Evolutionary conservation across 2,329 filamentous ascomycete species (phyloP).

Genomic region (Stachybotrys chlorohalonatus): DNA sequence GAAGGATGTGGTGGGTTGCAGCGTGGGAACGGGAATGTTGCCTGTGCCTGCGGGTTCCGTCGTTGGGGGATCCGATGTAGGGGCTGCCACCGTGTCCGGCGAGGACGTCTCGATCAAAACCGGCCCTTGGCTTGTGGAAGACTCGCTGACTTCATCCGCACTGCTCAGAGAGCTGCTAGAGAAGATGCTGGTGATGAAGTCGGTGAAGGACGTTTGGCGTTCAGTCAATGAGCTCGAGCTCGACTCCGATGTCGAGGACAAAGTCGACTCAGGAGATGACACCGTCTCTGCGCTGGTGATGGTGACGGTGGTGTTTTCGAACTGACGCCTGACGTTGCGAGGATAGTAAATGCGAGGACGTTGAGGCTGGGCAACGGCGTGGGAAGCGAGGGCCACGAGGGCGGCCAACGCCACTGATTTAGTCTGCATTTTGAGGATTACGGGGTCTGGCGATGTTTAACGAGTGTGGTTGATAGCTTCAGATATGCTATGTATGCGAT

Average conservation of each 20-base stretch:
- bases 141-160: constrained; percentile 1
- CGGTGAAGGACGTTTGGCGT: constrained; percentile 6
- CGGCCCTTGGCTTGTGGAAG: neutral
- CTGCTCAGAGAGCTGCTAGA: constrained; percentile 1
- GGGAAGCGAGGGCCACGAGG: constrained; percentile 38
- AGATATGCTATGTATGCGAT: constrained; percentile 3
- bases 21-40: constrained; percentile 1
- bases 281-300: constrained; percentile 16
- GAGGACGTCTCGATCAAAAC: constrained; percentile 6
- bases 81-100: neutral
- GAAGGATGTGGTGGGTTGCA: neutral
- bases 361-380: constrained; percentile 33
- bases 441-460: neutral
- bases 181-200: constrained; percentile 14
- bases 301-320: constrained; percentile 30
- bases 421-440: constrained; percentile 35
- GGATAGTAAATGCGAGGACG: constrained; percentile 50
- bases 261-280: constrained; percentile 8
- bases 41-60: constrained; percentile 4
- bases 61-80: constrained; percentile 1
- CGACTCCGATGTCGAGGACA: constrained; percentile 4
- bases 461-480: constrained; percentile 8
- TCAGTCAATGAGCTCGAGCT: neutral
- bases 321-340: constrained; percentile 43
- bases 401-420: constrained; percentile 36